Conservation (phyloP, 768 basidiomycete species). For the Lentinula lateritia region DNA sequence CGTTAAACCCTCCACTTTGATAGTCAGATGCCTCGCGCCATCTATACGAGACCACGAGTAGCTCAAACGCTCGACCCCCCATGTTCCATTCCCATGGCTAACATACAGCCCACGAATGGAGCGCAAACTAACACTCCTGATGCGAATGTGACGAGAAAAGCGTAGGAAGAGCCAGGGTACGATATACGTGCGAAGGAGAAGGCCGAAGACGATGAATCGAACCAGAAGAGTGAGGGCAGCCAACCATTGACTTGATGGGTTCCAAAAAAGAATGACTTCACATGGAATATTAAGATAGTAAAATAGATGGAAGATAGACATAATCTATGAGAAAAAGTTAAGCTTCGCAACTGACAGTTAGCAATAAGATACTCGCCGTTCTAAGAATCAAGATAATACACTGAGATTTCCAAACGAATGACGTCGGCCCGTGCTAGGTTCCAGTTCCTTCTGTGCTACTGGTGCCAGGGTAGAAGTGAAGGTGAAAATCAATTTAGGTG, state of each 20-base stretch:
- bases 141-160: constrained; percentile 58
- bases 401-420: background rate
- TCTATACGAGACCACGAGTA: constrained; percentile 49
- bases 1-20: constrained; percentile 60
- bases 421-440: background rate
- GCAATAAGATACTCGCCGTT: background rate
- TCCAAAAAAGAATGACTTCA: constrained; percentile 3
- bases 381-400: background rate
- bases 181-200: constrained; percentile 61
- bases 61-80: constrained; percentile 66
- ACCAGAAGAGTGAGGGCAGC: constrained; percentile 35
- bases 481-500: background rate
- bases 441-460: background rate
- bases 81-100: constrained; percentile 45
- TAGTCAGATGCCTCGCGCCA: constrained; percentile 49
- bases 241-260: constrained; percentile 24
- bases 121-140: constrained; percentile 69
- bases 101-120: constrained; percentile 77
- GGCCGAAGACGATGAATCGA: constrained; percentile 46
- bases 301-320: background rate
- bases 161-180: constrained; percentile 58
- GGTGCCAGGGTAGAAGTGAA: background rate
- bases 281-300: background rate
- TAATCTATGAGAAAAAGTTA: background rate
- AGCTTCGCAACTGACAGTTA: background rate